A percentile compares a stretch with the other conserved stretches of the same genome.
These are phyloP conservation scores for Boletus rex-veris DNA, from an alignment of 768 basidiomycete species.

Conservation along the genomic window DNA sequence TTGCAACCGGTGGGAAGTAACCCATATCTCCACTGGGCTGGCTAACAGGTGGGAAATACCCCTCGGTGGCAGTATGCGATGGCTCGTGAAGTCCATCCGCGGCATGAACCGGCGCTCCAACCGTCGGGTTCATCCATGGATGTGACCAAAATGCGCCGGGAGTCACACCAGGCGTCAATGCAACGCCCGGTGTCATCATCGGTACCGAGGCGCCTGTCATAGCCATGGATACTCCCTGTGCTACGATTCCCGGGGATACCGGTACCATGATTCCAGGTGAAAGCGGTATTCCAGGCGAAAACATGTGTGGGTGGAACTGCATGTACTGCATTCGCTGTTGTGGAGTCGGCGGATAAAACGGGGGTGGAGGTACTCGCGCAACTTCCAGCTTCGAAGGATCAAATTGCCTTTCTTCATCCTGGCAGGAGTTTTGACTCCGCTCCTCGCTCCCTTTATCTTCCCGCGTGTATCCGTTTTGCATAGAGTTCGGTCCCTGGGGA, in stretches of 20 bases:
- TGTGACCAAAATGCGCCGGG: constrained; percentile 72
- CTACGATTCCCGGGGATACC: constrained; percentile 25
- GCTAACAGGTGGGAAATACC: constrained; percentile 44
- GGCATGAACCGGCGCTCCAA: constrained; percentile 53
- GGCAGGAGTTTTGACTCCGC: neutral
- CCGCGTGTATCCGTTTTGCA: constrained; percentile 16
- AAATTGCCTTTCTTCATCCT: constrained; percentile 5
- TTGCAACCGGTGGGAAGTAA: constrained; percentile 44
- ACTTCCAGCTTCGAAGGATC: constrained; percentile 5
- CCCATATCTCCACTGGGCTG: constrained; percentile 24
- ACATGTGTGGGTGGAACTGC: constrained; percentile 24
- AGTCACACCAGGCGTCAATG: constrained; percentile 58
- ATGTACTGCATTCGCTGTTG: constrained; percentile 24
- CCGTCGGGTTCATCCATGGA: constrained; percentile 56
- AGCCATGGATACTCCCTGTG: constrained; percentile 15
- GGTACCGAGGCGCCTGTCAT: constrained; percentile 22
- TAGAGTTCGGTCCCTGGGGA: constrained; percentile 35
- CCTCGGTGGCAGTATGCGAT: constrained; percentile 18
- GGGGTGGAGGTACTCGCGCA: constrained; percentile 5
- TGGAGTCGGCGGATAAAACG: constrained; percentile 13
- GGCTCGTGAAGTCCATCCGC: constrained; percentile 14
- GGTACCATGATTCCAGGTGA: constrained; percentile 31
- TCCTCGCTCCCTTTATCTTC: constrained; percentile 4
- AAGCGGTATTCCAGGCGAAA: constrained; percentile 31
- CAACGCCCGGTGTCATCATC: constrained; percentile 31